Conservation (phyloP, 2,329 filamentous ascomycete species). For the Trichophyton benhamiae region DNA sequence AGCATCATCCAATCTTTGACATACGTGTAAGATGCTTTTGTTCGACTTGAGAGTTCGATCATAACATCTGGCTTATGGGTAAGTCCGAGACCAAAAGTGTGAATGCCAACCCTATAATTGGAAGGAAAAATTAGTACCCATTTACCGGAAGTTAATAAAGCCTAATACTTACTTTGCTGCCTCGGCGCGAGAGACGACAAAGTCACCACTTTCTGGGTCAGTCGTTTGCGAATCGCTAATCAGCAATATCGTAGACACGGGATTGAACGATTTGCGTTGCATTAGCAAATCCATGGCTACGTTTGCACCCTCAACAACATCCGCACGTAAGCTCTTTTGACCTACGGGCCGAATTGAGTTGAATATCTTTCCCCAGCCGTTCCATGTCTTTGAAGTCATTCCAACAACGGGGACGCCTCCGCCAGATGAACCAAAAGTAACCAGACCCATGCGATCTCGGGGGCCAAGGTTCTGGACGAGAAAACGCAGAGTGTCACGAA, state of each 20-base stretch:
- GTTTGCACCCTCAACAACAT: constrained; percentile 94
- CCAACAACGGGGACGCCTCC: constrained; percentile 92
- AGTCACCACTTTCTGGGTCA: constrained; percentile 89
- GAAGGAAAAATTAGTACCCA: background rate
- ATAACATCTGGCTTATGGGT: constrained; percentile 98
- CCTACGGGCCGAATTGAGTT: constrained; percentile 83
- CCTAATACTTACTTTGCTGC: constrained; percentile 67
- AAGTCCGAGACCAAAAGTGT: constrained; percentile 90
- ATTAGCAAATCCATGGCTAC: constrained; percentile 97
- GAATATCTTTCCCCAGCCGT: constrained; percentile 76
- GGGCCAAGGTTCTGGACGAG: constrained; percentile 83
- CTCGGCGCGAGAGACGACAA: constrained; percentile 91
- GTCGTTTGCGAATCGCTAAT: constrained; percentile 96
- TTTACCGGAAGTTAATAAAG: constrained; percentile 13
- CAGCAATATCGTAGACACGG: constrained; percentile 85
- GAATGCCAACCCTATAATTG: constrained; percentile 63
- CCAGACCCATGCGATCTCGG: constrained; percentile 88
- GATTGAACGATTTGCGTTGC: constrained; percentile 93
- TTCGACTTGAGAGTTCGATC: constrained; percentile 90
- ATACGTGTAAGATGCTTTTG: constrained; percentile 94
- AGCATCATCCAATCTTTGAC: constrained; percentile 99
- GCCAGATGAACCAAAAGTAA: constrained; percentile 89
- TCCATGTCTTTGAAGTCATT: constrained; percentile 93
- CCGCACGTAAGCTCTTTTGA: constrained; percentile 89
- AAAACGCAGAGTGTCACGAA: constrained; percentile 84